Conservation (phyloP, 192 early-diverging fungal species). For the Allomyces macrogynus region DNA sequence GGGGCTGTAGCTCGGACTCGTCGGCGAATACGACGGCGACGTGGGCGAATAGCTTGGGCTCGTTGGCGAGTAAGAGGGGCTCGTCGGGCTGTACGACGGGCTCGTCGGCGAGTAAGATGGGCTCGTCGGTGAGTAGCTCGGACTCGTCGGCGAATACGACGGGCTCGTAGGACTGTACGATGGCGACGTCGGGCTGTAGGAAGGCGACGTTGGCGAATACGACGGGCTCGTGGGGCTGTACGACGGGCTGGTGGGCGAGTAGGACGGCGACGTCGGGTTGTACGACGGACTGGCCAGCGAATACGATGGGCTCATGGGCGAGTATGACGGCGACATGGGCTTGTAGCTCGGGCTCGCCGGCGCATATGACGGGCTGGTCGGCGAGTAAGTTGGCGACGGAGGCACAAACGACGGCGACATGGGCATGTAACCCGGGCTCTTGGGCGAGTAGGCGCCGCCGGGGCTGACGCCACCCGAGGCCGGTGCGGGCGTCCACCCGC, state of each 20-base stretch:
- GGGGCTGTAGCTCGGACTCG: slow-evolving; percentile 48
- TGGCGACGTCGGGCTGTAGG: slow-evolving; percentile 28
- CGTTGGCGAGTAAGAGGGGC: background rate
- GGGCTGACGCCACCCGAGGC: slow-evolving; percentile 12
- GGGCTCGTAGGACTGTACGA: slow-evolving; percentile 3
- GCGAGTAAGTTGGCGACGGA: slow-evolving; percentile 15
- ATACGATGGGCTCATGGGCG: slow-evolving; percentile 9
- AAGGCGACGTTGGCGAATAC: slow-evolving; percentile 50
- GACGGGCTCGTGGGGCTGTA: slow-evolving; percentile 6
- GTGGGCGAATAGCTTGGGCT: slow-evolving; percentile 35
- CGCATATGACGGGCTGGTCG: slow-evolving; percentile 8
- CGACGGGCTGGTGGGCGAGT: slow-evolving; percentile 35
- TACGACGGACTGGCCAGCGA: slow-evolving; percentile 8
- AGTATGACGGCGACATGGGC: slow-evolving; percentile 28
- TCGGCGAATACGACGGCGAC: slow-evolving; percentile 54
- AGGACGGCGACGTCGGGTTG: slow-evolving; percentile 30
- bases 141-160: slow-evolving; percentile 52
- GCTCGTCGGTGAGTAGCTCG: no score
- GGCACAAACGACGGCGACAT: slow-evolving; percentile 23
- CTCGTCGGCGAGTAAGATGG: slow-evolving; percentile 5
- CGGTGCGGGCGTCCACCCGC: slow-evolving; percentile 27
- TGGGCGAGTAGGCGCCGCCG: slow-evolving; percentile 12
- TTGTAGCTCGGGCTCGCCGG: slow-evolving; percentile 27
- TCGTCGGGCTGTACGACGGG: slow-evolving; percentile 18
- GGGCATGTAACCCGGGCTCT: slow-evolving; percentile 19